Evolutionary conservation across 2,329 filamentous ascomycete species (phyloP).

Genomic region (Nothophaeocryptopus gaeumannii): DNA sequence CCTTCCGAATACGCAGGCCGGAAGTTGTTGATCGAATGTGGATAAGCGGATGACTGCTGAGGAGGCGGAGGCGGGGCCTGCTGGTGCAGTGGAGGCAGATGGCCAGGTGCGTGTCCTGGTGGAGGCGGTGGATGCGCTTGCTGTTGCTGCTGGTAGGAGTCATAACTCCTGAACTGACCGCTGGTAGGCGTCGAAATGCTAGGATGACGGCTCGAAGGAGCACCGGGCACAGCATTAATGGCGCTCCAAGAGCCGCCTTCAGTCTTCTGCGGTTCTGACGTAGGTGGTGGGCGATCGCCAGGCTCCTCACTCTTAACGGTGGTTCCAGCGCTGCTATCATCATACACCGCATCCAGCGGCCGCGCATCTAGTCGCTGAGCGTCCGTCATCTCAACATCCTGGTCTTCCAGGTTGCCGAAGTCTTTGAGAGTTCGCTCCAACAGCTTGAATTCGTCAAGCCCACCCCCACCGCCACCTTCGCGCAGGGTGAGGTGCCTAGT

Average conservation of each 20-base stretch:
- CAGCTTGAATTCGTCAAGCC: slow-evolving; percentile 55
- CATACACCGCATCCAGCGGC: slow-evolving; percentile 28
- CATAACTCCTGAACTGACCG: slow-evolving; percentile 30
- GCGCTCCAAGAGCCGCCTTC: slow-evolving; percentile 41
- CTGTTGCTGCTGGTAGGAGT: slow-evolving; percentile 25
- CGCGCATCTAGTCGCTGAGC: slow-evolving; percentile 20
- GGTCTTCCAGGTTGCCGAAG: slow-evolving; percentile 37
- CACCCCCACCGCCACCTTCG: slow-evolving; percentile 46
- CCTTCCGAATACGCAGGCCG: slow-evolving; percentile 26
- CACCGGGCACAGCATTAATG: slow-evolving; percentile 36
- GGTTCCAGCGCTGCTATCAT: slow-evolving; percentile 30
- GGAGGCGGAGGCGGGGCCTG: slow-evolving; percentile 4
- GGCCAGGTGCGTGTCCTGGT: slow-evolving; percentile 1
- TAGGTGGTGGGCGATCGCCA: slow-evolving; percentile 19
- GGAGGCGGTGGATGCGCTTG: slow-evolving; percentile 14
- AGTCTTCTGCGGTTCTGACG: slow-evolving; percentile 20
- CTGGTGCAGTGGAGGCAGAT: slow-evolving; percentile 11
- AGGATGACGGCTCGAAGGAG: slow-evolving; percentile 23
- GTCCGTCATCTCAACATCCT: slow-evolving; percentile 39
- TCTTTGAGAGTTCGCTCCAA: slow-evolving; percentile 38
- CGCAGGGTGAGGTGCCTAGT: slow-evolving; percentile 30
- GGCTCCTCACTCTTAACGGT: slow-evolving; percentile 36
- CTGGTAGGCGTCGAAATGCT: slow-evolving; percentile 26
- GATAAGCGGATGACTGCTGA: slow-evolving; percentile 11
- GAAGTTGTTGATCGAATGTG: slow-evolving; percentile 25